Base-by-base conservation (phyloP, 805 yeast species). In the Saccharomycopsis babjevae region DNA sequence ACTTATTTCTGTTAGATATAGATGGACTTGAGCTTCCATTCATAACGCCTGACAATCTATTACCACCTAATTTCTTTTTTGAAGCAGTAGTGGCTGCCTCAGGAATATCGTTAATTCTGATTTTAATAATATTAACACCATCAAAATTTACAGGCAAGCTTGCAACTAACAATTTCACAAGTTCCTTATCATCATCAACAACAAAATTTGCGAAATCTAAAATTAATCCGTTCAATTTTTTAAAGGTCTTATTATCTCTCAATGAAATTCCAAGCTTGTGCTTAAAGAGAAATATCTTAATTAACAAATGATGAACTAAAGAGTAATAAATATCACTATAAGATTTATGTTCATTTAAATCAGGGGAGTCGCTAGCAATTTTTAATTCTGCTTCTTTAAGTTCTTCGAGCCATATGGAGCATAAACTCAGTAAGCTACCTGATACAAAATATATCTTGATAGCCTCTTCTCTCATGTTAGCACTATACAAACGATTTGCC, bases 321-420 rank as follows among this genome's bases (percentile, higher is more conserved):
- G 43, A 43, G 55, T 63, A 63, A 57, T 63, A 63, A 38, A 63
- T 69, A 20, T 68, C 72, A n/a, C 66, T 67, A 13, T 65, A 54
- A 4, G 63, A 57, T 13, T 63, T 66, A 16, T 64, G 62, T 18
- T 64, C 52, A 39, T 59, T 62, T 3, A 57, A 55, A 25, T 68
- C 68, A 40, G 65, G 62, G 6, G 57, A 43, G 32, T 57, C 36
- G 40, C 59, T 54, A 42, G 61, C 57, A 16, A 46, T 28, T 5
- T 42, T 54, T 10, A 74, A 72, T 65, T 83, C 85, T 34, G 75
- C 68, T 0, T 76, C 69, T 56, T 78, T 73, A 68, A 87, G 75
- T 72, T 94, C 99, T 32, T 82, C 76, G 58, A 89, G 79, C 99
- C 99, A 94, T 65, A 94, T 81, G 13, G 76, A 72, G 4, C 96